These are phyloP conservation scores for Viola pubescens DNA, from an alignment of 441 rosid species.

Conservation along the genomic window DNA sequence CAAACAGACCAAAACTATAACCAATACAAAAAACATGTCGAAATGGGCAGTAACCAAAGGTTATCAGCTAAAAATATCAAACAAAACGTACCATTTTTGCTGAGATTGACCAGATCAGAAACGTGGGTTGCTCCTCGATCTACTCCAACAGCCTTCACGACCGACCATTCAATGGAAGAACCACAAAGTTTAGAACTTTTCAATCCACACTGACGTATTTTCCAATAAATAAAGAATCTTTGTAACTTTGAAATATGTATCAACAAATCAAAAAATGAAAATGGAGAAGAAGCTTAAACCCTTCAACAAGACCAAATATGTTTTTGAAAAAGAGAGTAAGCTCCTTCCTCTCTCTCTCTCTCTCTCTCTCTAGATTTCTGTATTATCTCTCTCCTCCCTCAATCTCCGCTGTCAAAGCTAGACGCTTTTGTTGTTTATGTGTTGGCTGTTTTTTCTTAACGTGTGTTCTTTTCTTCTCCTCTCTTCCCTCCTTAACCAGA, in stretches of 20 bases:
- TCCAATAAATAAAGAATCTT: neutral
- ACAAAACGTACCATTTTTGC: constrained; percentile 41
- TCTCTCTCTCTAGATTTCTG: neutral
- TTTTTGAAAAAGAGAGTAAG: constrained; percentile 37
- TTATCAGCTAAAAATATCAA: constrained; percentile 1
- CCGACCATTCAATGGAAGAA: constrained; percentile 26
- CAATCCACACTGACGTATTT: constrained; percentile 13
- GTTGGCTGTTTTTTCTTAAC: constrained; percentile 1
- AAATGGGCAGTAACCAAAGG: constrained; percentile 5
- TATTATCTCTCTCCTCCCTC: constrained; percentile 8
- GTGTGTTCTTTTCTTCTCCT: constrained; percentile 19
- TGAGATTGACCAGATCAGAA: constrained; percentile 43
- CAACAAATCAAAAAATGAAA: constrained; percentile 2
- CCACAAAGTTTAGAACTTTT: neutral
- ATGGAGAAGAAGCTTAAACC: constrained; percentile 35
- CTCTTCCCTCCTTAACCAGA: constrained; percentile 24
- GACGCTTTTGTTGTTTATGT: constrained; percentile 13
- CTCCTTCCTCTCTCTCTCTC: constrained; percentile 13
- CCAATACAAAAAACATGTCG: constrained; percentile 6
- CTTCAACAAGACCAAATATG: constrained; percentile 28
- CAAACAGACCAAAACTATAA: constrained; percentile 10
- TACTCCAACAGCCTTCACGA: constrained; percentile 31
- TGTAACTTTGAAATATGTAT: constrained; percentile 4
- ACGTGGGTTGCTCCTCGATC: constrained; percentile 51
- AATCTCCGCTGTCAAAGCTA: constrained; percentile 16